These are phyloP conservation scores for Xylaria bambusicola DNA, from an alignment of 495 filamentous ascomycete genomes.

Conservation along the genomic window DNA sequence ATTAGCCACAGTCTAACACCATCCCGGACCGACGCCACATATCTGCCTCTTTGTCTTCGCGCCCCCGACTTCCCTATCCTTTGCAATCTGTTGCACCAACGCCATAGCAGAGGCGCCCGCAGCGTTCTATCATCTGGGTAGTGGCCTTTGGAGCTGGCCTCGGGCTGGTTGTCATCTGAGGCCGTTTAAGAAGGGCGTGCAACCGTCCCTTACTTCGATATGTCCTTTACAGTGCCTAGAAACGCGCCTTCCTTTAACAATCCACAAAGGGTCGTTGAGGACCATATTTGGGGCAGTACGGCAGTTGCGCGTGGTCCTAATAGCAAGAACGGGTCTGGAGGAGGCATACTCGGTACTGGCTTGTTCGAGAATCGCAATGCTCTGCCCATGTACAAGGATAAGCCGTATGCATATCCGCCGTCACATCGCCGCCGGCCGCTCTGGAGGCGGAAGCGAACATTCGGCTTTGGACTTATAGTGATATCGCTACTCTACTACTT, in stretches of 20 bases:
- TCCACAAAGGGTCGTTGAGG: conserved; percentile 67
- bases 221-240: conserved; percentile 68
- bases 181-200: conserved; percentile 44
- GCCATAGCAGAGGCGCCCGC: conserved; percentile 48
- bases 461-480: conserved; percentile 42
- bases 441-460: conserved; percentile 53
- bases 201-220: conserved; percentile 47
- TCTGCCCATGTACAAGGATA: conserved; percentile 98
- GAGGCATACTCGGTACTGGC: conserved; percentile 45
- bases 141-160: conserved; percentile 44
- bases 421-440: conserved; percentile 50
- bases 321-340: conserved; percentile 22
- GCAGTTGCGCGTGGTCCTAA: conserved; percentile 32
- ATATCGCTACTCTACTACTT: conserved; percentile 60
- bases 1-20: not conserved
- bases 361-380: conserved; percentile 58
- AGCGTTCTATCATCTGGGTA: conserved; percentile 44
- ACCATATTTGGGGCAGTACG: conserved; percentile 63
- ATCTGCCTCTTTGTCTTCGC: not conserved
- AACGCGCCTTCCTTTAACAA: conserved; percentile 72
- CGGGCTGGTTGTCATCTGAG: conserved; percentile 36
- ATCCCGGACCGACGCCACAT: not conserved
- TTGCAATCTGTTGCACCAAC: conserved; percentile 54
- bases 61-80: conserved; percentile 24
- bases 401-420: conserved; percentile 74